phyloP scores from a whole-genome alignment of 768 basidiomycete genomes.

The Lactarius sanguifluus region DNA sequence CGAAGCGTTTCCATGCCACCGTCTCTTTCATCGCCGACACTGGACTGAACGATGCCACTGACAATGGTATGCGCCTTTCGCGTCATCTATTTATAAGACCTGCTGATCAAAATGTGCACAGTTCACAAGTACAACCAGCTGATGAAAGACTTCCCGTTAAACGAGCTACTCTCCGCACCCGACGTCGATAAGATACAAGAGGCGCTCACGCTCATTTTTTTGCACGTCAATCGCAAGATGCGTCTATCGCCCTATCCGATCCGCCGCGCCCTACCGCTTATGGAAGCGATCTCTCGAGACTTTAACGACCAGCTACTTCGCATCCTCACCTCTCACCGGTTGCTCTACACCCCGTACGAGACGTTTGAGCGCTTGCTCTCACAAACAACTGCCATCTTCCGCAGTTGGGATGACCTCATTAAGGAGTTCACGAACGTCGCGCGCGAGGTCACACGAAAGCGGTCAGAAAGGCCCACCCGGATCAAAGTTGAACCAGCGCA shows the following conservation, averaged over 20 bases:
- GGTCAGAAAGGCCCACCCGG: constrained; percentile 91
- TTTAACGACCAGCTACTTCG: constrained; percentile 94
- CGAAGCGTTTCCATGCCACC: constrained; percentile 95
- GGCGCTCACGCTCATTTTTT: constrained; percentile 81
- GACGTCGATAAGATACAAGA: constrained; percentile 96
- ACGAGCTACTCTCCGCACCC: constrained; percentile 94
- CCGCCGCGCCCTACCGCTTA: constrained; percentile 90
- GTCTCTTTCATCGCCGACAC: constrained; percentile 98
- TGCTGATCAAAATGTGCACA: constrained; percentile 33
- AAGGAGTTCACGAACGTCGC: constrained; percentile 70
- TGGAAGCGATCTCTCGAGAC: constrained; percentile 96
- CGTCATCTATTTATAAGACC: neutral
- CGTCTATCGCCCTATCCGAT: constrained; percentile 96
- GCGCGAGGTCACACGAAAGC: constrained; percentile 87
- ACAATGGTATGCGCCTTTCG: constrained; percentile 57
- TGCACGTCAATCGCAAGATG: constrained; percentile 93
- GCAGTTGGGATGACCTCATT: constrained; percentile 61
- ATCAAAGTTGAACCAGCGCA: constrained; percentile 94
- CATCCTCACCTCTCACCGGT: constrained; percentile 86
- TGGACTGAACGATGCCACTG: constrained; percentile 90
- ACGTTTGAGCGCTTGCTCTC: constrained; percentile 86
- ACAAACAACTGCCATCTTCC: constrained; percentile 65
- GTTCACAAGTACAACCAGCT: constrained; percentile 98
- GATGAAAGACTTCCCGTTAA: constrained; percentile 99
- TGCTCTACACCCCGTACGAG: constrained; percentile 92